Evolutionary conservation across 2,329 filamentous ascomycete species (phyloP).

Genomic region (Bipolaris cookei): DNA sequence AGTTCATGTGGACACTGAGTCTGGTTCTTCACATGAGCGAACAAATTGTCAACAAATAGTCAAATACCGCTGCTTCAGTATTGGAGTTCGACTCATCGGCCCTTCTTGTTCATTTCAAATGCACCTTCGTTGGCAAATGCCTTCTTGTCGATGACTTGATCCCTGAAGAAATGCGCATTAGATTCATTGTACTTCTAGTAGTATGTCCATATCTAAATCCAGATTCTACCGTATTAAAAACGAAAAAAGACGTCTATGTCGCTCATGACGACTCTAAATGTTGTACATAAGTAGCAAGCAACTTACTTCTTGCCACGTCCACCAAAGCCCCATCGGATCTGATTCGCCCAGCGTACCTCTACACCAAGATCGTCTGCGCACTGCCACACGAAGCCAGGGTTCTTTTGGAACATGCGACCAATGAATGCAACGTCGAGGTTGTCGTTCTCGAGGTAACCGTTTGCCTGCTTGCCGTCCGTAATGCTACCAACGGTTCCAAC

Average conservation of each 20-base stretch:
- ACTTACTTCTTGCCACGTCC: conserved; percentile 53
- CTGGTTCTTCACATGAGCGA: background rate
- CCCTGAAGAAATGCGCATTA: conserved; percentile 18
- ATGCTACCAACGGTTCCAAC: conserved; percentile 80
- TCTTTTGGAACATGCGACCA: conserved; percentile 79
- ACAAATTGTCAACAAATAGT: too few relatives aligned
- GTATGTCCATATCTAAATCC: background rate
- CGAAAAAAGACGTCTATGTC: background rate
- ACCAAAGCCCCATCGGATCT: conserved; percentile 68
- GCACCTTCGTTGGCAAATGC: conserved; percentile 34
- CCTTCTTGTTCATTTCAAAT: conserved; percentile 27
- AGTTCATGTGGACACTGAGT: too few relatives aligned
- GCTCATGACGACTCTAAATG: background rate
- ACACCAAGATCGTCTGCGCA: conserved; percentile 76
- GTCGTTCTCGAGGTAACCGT: conserved; percentile 40
- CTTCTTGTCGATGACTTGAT: conserved; percentile 28
- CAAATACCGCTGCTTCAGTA: background rate
- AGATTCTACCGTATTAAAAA: background rate
- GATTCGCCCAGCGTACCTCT: conserved; percentile 73
- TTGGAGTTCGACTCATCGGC: background rate
- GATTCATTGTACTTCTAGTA: conserved; percentile 1
- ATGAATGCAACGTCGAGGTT: conserved; percentile 73
- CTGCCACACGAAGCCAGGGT: conserved; percentile 77
- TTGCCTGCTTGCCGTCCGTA: conserved; percentile 70
- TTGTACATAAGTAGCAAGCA: background rate